Evolutionary conservation across 257 asterid genomes (phyloP), one percentile per base, ranked within the genome.

Genomic region (Solanum bulbocastanum): DNA sequence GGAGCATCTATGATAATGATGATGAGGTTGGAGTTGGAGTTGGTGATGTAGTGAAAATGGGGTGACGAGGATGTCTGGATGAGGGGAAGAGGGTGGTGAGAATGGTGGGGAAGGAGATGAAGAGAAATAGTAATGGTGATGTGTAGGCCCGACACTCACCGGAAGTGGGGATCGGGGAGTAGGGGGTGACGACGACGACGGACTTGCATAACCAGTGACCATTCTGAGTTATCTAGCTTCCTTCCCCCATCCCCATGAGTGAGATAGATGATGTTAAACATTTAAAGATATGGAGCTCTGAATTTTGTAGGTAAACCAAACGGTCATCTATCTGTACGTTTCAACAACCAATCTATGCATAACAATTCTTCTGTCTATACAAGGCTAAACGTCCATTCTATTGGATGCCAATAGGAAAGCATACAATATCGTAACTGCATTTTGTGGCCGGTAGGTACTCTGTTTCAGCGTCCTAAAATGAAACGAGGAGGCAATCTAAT

Each of bases 141-240:
- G 27, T 16, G 89, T 88, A 32, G 89, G 88, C 23, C 87, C 92
- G 4, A 86, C 84, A 22, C 89, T 90, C 27, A 87, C 36, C 0
- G 89, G 89, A 23, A 90, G 88, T 49, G 89, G 89, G 52, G 90
- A 79, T 49, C 81, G 75, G 15, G 87, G 83, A 69, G 90, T 58
- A 58, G 87, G 52, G 2, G 92, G 83, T 3, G 75, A 25, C 5
- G 87, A 56, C 3, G 86, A 73, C 11, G 79, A 27, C 25, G 27
- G 69, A 82, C 85, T 81, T 68, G 79, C 90, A 74, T 73, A 58
- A 84, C 85, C 82, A 42, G 32, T 75, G 12, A 37, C 84, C 88
- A 72, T 88, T 46, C 25, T 81, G 66, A 81, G 85, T 79, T 44
- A 15, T 27, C 84, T 44, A 15, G 11, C 84, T 40, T 78, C 84